Base-by-base conservation (phyloP, 2,329 filamentous ascomycete species). In the Clarireedia monteithiana region DNA sequence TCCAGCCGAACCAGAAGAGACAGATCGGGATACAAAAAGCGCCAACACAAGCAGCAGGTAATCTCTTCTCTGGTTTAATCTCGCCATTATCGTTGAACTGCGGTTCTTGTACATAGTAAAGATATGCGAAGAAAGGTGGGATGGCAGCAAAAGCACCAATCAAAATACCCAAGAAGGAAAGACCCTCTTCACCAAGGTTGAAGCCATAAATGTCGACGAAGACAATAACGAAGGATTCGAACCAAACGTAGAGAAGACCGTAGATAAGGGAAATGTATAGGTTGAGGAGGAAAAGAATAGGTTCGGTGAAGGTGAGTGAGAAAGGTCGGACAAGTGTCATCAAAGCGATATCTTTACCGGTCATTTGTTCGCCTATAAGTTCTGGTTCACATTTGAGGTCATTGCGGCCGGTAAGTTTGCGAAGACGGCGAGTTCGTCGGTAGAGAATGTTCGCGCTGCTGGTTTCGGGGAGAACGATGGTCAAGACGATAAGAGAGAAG, bases 391-490 rank as follows among this genome's bases (percentile, higher is more conserved):
- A 78, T 68, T 79, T 78, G 68, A 86, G 78, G 26, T 70, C 67
- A 2, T 66, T 49, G 60, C 77, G 75, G 9, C 79, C 81, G 1
- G 81, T 84, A 42, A 78, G 67, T 63, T 77, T 79, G 54, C 84
- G 77, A 5, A 87, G 74, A 17, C 83, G 78, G 46, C 71, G 67
- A 6, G 81, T 80, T 6, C 83, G 79, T n/a, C 77, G 77, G 48
- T 81, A 74, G 2, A 87, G 75, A 63, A 87, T 83, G 53, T 76
- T 84, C 10, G 74, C 68, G 0, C 75, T 67, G 56, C 73, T 79
- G 0, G 84, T 87, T 71, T 88, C 84, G 0, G 84, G 85, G 20
- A 88, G 75, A 61, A 80, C 75, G 61, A 84, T 63, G 63, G 84
- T 75, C 74, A 86, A 76, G 50, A 77, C 56, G 26, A 85, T 60